Conservation (phyloP, 306 rosid species). For the Acacia confusa region DNA sequence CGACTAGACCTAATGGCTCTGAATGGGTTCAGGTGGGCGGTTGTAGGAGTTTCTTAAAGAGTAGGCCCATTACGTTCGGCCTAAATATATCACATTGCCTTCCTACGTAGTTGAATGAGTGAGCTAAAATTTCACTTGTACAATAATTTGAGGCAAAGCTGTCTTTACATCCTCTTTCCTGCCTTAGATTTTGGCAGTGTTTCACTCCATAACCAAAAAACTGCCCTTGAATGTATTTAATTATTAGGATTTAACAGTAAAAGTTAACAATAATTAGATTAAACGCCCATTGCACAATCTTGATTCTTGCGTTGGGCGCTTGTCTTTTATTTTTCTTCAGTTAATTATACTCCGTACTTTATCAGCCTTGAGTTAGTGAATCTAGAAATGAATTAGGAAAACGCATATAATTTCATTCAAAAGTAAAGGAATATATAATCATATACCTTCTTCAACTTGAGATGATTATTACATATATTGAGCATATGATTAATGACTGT, state of each 20-base stretch:
- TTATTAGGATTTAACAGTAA: neutral
- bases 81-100: neutral
- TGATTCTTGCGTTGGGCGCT: neutral
- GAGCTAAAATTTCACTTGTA: too few relatives aligned
- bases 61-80: neutral
- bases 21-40: too few relatives aligned
- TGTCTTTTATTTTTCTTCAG: neutral
- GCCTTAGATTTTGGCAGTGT: neutral
- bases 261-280: neutral
- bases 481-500: constrained; percentile 8
- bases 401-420: neutral
- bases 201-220: neutral
- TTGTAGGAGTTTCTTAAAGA: too few relatives aligned
- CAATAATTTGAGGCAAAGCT: neutral
- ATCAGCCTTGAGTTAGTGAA: neutral
- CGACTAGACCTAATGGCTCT: too few relatives aligned
- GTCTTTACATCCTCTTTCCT: neutral
- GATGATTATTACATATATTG: constrained; percentile 27
- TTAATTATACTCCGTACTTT: neutral
- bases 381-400: neutral
- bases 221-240: neutral
- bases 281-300: neutral
- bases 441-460: constrained; percentile 10
- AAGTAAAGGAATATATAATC: constrained; percentile 3
- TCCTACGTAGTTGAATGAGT: neutral